Base-by-base conservation (phyloP, 768 basidiomycete species). In the Thelephora aurantiotincta region DNA sequence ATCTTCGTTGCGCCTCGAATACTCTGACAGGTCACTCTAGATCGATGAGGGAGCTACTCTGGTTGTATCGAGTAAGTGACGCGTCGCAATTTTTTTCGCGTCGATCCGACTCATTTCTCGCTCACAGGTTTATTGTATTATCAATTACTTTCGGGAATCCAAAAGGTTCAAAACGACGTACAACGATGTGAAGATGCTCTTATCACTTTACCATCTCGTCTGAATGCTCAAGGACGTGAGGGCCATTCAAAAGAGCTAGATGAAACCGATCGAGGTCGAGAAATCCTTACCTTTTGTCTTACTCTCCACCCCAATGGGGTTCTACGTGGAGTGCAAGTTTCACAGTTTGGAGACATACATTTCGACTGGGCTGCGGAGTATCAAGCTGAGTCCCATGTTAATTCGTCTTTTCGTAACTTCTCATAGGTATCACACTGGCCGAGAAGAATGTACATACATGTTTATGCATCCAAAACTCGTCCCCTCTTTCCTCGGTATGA, bases 191-290 rank as follows among this genome's bases (percentile, higher is more conserved):
- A 30, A 30, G 26, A 30, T 51, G 79, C 81, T 82, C 80, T 66
- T 64, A 67, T 81, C 87, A 90, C 87, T 90, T 90, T 90, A 75
- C 80, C 77, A 77, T 75, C 80, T 61, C 76, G 71, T 75, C 73
- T 69, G 60, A 61, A 52, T 59, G 53, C 60, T 58, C 60, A 56
- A 82, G 78, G 79, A 75, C 64, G 75, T 66, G 80, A 73, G 73
- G 82, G 72, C 73, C 86, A 89, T 89, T 89, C 77, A 78, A 75
- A 61, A 62, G 84, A 89, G 86, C 86, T 63, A 89, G 61, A 88
- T 67, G 35, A 54, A 68, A 45, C 33, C 51, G 36, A 53, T 61
- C 26, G 6, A 41, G 18, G 38, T 41, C 38, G 12, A 18, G 9
- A 41, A 41, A 14, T 41, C 38, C 38, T 14, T 60, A 57, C 59